Evolutionary conservation across 1,284 basidiomycete species (phyloP), one percentile per base, ranked within the genome.

Genomic region (Tranzscheliella williamsii): DNA sequence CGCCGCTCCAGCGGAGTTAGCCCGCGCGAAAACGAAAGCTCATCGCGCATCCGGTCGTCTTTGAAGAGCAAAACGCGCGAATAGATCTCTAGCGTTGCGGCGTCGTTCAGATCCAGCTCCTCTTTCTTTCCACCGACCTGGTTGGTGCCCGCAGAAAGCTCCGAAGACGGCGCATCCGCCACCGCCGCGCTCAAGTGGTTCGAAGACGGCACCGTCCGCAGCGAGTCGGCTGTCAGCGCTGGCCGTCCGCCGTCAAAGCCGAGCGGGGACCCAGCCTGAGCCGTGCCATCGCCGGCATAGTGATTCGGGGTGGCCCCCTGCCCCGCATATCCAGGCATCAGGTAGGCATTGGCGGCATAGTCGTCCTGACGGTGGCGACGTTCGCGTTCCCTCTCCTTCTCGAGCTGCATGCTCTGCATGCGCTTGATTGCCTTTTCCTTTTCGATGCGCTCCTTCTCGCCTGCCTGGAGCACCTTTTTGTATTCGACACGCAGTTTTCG

Each of bases 361-460:
- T 69, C 67, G 4, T 69, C 67, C n/a, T 63, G 58, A 22, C 55
- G 57, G 21, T 55, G 47, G 27, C 64, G 55, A 20, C 54, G 52
- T 32, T 58, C 60, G 27, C 70, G 49, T 20, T 73, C 67, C 32
- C 67, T 42, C 33, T 77, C 75, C 58, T 74, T 72, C 23, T 67
- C 67, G 40, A 68, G 52, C 41, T 72, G 69, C 66, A 73, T 66
- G 31, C 52, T 58, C 41, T 91, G 87, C 93, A 99, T 97, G 48
- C 94, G 85, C 71, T 94, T 90, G 69, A 99, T 87, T 2, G 95
- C 95, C 82, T 99, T 99, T 82, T 98, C 95, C 60, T 95, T 84
- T 79, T 99, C 94, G 76, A 98, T 99, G 49, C 91, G 85, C 78
- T 99, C 95, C 81, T 99, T 99, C 80, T 99, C 95, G 36, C 95